Percentiles rank a stretch among this genome's conserved stretches.
Conservation (phyloP, 768 basidiomycete species). For the Termitomyces sp. region DNA sequence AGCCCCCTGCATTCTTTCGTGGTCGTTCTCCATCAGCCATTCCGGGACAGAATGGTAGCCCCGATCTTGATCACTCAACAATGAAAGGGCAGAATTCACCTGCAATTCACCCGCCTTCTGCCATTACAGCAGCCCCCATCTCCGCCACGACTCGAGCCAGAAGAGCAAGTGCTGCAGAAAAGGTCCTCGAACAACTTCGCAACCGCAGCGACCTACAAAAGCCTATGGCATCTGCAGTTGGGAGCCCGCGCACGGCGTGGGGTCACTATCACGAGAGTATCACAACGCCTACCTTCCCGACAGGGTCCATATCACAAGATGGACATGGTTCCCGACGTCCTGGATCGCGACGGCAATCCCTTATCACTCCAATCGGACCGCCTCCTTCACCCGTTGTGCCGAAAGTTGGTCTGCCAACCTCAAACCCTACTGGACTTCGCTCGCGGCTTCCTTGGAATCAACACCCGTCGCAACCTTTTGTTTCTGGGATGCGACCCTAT, state of each 20-base stretch:
- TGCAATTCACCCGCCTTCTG: conserved; percentile 12
- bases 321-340: conserved; percentile 16
- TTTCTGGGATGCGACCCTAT: conserved; percentile 22
- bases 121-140: conserved; percentile 16
- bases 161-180: conserved; percentile 62
- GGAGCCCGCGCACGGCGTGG: conserved; percentile 41
- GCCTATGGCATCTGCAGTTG: conserved; percentile 19
- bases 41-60: conserved; percentile 18
- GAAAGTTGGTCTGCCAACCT: conserved; percentile 10
- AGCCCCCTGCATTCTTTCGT: conserved; percentile 13
- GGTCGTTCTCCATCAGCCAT: conserved; percentile 22
- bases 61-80: conserved; percentile 12
- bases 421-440: conserved; percentile 7
- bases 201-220: conserved; percentile 46
- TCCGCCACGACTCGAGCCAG: conserved; percentile 36
- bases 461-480: conserved; percentile 16
- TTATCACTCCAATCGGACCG: conserved; percentile 37
- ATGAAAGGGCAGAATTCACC: conserved; percentile 6
- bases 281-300: conserved; percentile 7
- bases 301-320: conserved; percentile 13
- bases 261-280: conserved; percentile 30
- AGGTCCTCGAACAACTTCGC: conserved; percentile 59
- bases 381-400: conserved; percentile 57
- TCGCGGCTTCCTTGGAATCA: conserved; percentile 10
- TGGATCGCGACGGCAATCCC: conserved; percentile 34